phyloP scores from a whole-genome alignment of 129 eudicot genomes.

The Glebionis coronaria region DNA sequence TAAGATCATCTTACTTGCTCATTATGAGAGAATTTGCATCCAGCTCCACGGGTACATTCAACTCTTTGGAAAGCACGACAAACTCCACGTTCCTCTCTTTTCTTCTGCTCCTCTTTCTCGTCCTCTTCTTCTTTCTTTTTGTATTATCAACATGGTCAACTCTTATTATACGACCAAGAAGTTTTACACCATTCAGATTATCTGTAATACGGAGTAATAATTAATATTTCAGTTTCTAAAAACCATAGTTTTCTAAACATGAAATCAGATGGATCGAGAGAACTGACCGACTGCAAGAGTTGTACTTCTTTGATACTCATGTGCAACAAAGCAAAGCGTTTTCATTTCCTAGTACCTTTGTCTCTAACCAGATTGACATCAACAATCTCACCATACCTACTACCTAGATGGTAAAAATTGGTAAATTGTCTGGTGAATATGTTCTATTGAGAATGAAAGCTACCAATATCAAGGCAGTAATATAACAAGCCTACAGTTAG shows the following conservation, averaged over 20 bases:
- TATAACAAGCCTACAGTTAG: background rate
- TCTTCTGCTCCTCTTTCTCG: constrained; percentile 63
- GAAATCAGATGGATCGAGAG: no score
- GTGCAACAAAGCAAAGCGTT: constrained; percentile 96
- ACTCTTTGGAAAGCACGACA: constrained; percentile 97
- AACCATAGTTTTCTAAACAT: background rate
- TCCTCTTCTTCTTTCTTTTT: constrained; percentile 92
- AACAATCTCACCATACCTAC: constrained; percentile 86
- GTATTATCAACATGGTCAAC: constrained; percentile 82
- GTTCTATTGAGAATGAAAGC: constrained; percentile 9
- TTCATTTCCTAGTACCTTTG: constrained; percentile 88
- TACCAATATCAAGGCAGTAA: background rate
- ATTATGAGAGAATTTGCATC: constrained; percentile 89
- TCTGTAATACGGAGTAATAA: constrained; percentile 60
- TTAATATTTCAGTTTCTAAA: background rate
- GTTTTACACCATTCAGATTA: constrained; percentile 81
- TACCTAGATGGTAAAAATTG: constrained; percentile 41
- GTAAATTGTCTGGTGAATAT: background rate
- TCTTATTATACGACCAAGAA: constrained; percentile 78
- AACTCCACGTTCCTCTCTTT: constrained; percentile 89
- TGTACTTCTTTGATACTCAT: constrained; percentile 55
- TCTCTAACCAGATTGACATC: constrained; percentile 91
- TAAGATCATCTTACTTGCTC: constrained; percentile 54
- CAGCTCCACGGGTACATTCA: constrained; percentile 80
- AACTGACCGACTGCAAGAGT: no score